Evolutionary conservation across 179 eudicot species (phyloP).

Genomic region (Pouteria campechiana): DNA sequence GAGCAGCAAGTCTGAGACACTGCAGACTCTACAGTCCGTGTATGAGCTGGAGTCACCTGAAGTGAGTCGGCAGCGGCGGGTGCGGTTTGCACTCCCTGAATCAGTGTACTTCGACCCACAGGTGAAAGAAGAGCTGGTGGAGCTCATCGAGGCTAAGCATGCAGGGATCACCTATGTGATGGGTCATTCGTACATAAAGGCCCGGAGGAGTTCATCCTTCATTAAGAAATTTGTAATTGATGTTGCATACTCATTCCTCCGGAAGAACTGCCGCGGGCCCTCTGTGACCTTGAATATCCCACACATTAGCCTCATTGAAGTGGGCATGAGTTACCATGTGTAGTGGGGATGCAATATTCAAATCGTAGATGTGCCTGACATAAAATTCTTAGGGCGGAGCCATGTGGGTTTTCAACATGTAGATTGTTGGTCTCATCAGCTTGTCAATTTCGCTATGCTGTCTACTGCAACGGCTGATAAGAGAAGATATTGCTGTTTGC

Average conservation of each 20-base stretch:
- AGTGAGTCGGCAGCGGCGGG: constrained; percentile 7
- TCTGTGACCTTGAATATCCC: constrained; percentile 35
- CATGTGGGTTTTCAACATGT: too few relatives aligned
- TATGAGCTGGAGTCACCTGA: constrained; percentile 20
- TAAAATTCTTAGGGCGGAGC: too few relatives aligned
- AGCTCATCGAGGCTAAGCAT: constrained; percentile 32
- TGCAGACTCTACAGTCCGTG: constrained; percentile 18
- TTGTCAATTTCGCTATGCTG: too few relatives aligned
- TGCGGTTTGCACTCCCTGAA: constrained; percentile 13
- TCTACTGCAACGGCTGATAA: too few relatives aligned
- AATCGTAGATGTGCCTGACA: too few relatives aligned
- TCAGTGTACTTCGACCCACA: constrained; percentile 12
- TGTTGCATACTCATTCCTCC: constrained; percentile 20
- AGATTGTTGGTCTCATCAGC: too few relatives aligned
- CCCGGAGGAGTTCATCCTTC: constrained; percentile 20
- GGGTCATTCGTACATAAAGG: constrained; percentile 29
- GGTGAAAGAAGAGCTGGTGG: constrained; percentile 26
- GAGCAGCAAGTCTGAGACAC: constrained; percentile 16
- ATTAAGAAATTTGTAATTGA: constrained; percentile 30
- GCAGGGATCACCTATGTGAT: constrained; percentile 36
- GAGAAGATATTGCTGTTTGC: too few relatives aligned
- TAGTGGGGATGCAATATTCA: too few relatives aligned
- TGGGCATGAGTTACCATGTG: constrained; percentile 32
- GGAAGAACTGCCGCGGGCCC: constrained; percentile 32
- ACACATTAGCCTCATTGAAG: constrained; percentile 37